Evolutionary conservation across 441 rosid species (phyloP), one percentile per base, ranked within the genome.

Genomic region (Croton setiger): DNA sequence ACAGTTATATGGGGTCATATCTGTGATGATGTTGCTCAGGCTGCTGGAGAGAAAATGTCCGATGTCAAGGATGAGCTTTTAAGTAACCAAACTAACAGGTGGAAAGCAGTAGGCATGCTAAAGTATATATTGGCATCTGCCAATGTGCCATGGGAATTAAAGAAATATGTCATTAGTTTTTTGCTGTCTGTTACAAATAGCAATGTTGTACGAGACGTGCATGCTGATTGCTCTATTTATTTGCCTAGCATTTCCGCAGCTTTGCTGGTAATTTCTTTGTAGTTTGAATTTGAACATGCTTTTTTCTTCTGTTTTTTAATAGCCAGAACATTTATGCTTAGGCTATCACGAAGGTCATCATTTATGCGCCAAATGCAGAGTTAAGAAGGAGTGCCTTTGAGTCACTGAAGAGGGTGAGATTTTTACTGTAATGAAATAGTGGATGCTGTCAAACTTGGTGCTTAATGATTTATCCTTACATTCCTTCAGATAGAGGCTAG

Each of bases 21-120:
- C 63, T 74, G 81, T 67, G 76, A 80, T 23, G 82, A 73, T 43
- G 81, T 82, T 74, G 82, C 84, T 70, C 81, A 74, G 66, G 83
- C 82, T 74, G 83, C 83, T 62, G 60, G 76, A 73, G 84, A 76
- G 43, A 76, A 81, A 72, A 70, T 87, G 65, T 67, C 74, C 69
- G 64, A 69, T 55, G 75, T 85, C 55, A 78, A 79, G 78, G 58
- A 73, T 63, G 90, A 87, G 76, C 91, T 92, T 75, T 80, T 53
- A 78, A 79, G 55, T 67, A 79, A 80, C 73, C 89, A 72, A 65
- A 78, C 77, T 36, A 81, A 80, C 74, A 81, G 92, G 75, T 94
- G 96, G 99, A 83, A 78, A 84, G 87, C 93, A 49, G 44, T 87
- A 67, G 92, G 87, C 84, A 90, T 88, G 93, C 66, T 87, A 72